Conservation (phyloP, 2,329 filamentous ascomycete genomes). For the Coniochaeta prunicola region DNA sequence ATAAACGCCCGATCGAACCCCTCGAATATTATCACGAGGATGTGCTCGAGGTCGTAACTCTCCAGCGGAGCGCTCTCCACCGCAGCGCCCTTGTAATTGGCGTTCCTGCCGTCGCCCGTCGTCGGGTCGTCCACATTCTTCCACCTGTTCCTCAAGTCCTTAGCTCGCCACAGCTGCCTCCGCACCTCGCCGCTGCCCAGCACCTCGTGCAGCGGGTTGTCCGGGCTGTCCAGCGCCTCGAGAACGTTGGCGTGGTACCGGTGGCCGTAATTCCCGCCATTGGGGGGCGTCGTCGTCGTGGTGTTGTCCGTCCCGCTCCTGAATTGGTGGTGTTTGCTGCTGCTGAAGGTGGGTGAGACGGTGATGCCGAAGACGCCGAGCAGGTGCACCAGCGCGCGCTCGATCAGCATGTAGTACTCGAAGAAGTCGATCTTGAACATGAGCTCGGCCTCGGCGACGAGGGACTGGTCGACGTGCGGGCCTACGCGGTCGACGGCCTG, state of each 20-base stretch:
- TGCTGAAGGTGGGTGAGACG: constrained; percentile 28
- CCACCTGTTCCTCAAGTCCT: constrained; percentile 66
- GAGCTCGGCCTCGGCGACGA: constrained; percentile 43
- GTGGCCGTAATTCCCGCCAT: constrained; percentile 14
- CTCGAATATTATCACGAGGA: constrained; percentile 47
- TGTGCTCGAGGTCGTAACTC: constrained; percentile 54
- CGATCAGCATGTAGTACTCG: constrained; percentile 67
- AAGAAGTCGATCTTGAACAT: constrained; percentile 77
- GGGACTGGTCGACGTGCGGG: constrained; percentile 21
- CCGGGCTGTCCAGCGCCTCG: constrained; percentile 47
- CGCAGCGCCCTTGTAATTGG: constrained; percentile 1
- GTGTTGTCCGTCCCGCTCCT: not conserved
- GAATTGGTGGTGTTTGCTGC: not conserved
- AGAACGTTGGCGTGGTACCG: constrained; percentile 66
- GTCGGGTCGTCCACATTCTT: constrained; percentile 37
- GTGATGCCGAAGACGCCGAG: constrained; percentile 56
- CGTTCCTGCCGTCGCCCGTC: constrained; percentile 37
- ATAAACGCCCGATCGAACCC: constrained; percentile 53
- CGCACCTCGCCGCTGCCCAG: constrained; percentile 49
- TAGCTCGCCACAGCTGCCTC: constrained; percentile 55
- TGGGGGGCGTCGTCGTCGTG: constrained; percentile 2
- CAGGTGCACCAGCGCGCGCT: constrained; percentile 61
- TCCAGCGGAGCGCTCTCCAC: constrained; percentile 32
- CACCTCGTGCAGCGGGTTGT: constrained; percentile 47
- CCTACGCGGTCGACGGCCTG: constrained; percentile 34